Evolutionary conservation across 2,329 filamentous ascomycete species (phyloP), one percentile per base, ranked within the genome.

Genomic region (Stachybotrys elegans): DNA sequence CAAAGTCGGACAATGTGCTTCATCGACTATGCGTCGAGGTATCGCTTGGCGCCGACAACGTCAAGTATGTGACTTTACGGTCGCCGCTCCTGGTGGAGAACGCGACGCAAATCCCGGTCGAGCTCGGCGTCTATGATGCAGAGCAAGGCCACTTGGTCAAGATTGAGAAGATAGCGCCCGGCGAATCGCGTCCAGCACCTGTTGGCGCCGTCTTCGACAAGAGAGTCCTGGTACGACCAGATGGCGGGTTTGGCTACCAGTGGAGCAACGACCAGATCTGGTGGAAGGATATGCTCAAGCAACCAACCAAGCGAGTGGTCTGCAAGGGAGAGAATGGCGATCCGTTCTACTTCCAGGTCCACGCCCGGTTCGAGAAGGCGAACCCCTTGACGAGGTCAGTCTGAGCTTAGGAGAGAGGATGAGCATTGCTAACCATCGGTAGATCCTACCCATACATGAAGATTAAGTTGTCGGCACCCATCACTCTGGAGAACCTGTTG

Each of bases 291-390:
- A 70, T 98, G 36, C 71, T 97, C 43, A 88, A 88, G 60, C 75
- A 83, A 43, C 89, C 91, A 12, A 95, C 89, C 0, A 82, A 85
- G 52, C 95, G 92, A 2, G 78, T 98, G 52, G 87, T 88, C 19
- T 98, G 93, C 67, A 84, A 86, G 54, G 89, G 89, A 13, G 92
- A 96, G 55, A 82, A 83, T 50, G 87, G 85, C 36, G 87, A 94
- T 36, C 88, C 90, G 0, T 98, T 98, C 67, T 97, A 95, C 67
- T 98, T 98, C 70, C 93, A 97, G 65, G 83, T 95, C 64, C 88
- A 95, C 60, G 86, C 93, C 3, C 81, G 80, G 4, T 96, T 82
- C 60, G 88, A 96, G 61, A 84, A 81, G 63, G 83, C 86, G 39
- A 90, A 94, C 54, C 90, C 93, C 4, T 70, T 95, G 47, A 86